A percentile compares a stretch with the other conserved stretches of the same genome.
These are phyloP conservation scores for Fusarium sp. DNA, from an alignment of 2,329 filamentous ascomycete genomes.

Conservation along the genomic window DNA sequence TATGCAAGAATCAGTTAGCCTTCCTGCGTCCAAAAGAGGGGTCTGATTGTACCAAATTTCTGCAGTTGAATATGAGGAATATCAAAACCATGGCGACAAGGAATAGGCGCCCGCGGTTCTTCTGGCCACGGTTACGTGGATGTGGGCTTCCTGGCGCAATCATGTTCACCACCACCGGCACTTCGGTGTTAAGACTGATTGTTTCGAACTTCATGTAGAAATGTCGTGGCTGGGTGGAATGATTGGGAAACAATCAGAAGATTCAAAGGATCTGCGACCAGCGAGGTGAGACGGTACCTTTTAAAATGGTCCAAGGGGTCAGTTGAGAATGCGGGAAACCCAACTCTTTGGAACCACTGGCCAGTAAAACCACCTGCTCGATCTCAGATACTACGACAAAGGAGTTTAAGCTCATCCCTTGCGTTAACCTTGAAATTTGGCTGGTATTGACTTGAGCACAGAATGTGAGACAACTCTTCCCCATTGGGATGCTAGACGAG, in stretches of 20 bases:
- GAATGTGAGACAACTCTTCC: conserved; percentile 8
- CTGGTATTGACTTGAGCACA: background rate
- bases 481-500: background rate
- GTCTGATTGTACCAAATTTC: background rate
- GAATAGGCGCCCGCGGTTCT: conserved; percentile 15
- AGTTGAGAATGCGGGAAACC: background rate
- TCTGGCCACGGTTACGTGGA: conserved; percentile 2
- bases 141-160: conserved; percentile 5
- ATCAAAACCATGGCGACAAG: conserved; percentile 4
- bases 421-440: background rate
- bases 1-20: background rate
- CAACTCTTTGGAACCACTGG: background rate
- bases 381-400: background rate
- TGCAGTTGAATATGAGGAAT: conserved; percentile 17
- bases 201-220: background rate
- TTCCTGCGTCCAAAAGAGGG: background rate
- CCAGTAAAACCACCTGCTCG: background rate
- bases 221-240: background rate
- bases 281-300: background rate
- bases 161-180: conserved; percentile 8
- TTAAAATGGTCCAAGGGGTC: background rate
- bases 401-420: conserved; percentile 1
- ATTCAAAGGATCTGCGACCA: background rate
- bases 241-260: background rate
- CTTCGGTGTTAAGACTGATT: background rate